A percentile compares a stretch with the other conserved stretches of the same genome.
These are phyloP conservation scores for Pachyrhizus erosus DNA, from an alignment of 306 rosid species.

Conservation along the genomic window DNA sequence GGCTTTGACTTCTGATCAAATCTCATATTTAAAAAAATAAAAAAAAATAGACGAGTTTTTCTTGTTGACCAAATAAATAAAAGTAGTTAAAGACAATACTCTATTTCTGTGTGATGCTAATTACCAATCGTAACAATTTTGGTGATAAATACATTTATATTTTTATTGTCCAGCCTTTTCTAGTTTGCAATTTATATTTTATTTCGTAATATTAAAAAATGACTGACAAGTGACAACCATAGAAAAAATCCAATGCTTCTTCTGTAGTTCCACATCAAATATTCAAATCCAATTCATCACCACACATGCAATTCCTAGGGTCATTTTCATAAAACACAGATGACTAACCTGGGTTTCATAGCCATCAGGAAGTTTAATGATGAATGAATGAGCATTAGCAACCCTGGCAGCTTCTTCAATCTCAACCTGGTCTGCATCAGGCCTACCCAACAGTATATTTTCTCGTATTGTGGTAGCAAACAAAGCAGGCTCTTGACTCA, in stretches of 20 bases:
- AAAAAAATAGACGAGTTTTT: constrained; percentile 31
- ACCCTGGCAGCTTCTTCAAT: constrained; percentile 98
- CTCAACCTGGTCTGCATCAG: constrained; percentile 91
- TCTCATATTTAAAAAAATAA: constrained; percentile 11
- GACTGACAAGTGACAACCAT: not conserved
- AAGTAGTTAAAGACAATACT: not conserved
- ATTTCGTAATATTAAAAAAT: constrained; percentile 4
- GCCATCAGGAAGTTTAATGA: constrained; percentile 89
- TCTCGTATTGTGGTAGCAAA: constrained; percentile 94
- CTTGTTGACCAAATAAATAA: constrained; percentile 60
- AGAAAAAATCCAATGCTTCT: constrained; percentile 8
- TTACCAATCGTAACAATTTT: not conserved
- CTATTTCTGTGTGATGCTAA: not conserved
- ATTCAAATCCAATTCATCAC: constrained; percentile 29
- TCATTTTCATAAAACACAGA: constrained; percentile 11
- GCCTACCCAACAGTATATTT: constrained; percentile 91
- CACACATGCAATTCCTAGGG: constrained; percentile 17
- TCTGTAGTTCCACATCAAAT: not conserved
- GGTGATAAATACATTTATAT: not conserved
- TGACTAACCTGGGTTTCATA: constrained; percentile 91
- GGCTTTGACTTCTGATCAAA: constrained; percentile 54
- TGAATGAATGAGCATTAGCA: constrained; percentile 96
- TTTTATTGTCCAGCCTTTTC: not conserved
- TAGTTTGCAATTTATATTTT: not conserved
- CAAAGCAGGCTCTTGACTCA: constrained; percentile 98